Evolutionary conservation across 257 asterid species (phyloP).

Genomic region (Pogostemon cablin): DNA sequence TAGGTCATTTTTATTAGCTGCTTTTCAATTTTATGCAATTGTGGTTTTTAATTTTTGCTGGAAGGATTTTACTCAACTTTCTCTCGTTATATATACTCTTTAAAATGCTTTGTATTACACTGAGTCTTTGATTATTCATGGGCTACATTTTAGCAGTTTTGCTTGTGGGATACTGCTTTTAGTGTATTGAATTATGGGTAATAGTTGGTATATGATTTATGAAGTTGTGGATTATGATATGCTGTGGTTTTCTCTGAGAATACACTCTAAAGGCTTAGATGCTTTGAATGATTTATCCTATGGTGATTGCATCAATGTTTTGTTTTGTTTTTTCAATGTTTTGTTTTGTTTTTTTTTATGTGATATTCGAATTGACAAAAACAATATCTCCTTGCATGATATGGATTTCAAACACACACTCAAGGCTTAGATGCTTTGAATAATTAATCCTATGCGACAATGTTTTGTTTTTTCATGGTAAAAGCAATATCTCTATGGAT

Average conservation of each 20-base stretch:
- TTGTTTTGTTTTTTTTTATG: too few species aligned
- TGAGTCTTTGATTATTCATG: not conserved
- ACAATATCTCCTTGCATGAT: too few species aligned
- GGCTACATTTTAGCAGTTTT: not conserved
- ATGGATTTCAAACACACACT: too few species aligned
- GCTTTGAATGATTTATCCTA: not conserved
- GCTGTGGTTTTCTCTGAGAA: not conserved
- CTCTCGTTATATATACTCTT: conserved; percentile 13
- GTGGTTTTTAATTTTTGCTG: not conserved
- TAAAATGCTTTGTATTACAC: conserved; percentile 14
- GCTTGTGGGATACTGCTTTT: not conserved
- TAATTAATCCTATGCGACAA: too few species aligned
- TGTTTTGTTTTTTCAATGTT: not conserved
- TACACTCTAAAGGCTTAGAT: not conserved
- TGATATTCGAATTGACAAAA: too few species aligned
- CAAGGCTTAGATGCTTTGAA: too few species aligned
- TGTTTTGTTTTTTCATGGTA: too few species aligned
- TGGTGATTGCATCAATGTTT: not conserved
- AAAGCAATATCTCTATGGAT: too few species aligned
- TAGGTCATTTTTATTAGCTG: conserved; percentile 16
- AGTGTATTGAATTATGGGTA: not conserved
- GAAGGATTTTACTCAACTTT: not conserved
- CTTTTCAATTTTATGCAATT: conserved; percentile 22
- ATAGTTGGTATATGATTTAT: not conserved
- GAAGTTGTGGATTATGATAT: not conserved